These are phyloP conservation scores for Wickerhamiella infanticola DNA, from an alignment of 1,139 yeast genomes.

Conservation along the genomic window DNA sequence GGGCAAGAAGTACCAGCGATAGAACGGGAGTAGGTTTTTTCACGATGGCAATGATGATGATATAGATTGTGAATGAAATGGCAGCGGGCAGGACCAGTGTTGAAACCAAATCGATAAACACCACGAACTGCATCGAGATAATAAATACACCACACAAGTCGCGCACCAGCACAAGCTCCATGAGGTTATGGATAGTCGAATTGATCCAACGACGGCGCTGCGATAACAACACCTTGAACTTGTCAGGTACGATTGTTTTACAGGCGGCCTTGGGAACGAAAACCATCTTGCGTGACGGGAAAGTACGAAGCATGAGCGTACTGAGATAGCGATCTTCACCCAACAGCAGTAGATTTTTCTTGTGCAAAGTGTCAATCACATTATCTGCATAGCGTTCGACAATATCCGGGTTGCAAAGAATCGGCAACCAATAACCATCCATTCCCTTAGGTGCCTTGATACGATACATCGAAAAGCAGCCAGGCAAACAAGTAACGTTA, in stretches of 20 bases:
- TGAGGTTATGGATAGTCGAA: slow-evolving; percentile 86
- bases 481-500: slow-evolving; percentile 94
- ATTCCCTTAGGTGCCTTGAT: slow-evolving; percentile 84
- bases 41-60: slow-evolving; percentile 58
- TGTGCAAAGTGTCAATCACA: slow-evolving; percentile 73
- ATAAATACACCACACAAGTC: slow-evolving; percentile 96
- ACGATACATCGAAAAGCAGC: slow-evolving; percentile 92
- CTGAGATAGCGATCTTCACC: slow-evolving; percentile 91
- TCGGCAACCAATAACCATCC: slow-evolving; percentile 94
- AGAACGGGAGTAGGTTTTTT: slow-evolving; percentile 71
- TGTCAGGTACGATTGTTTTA: slow-evolving; percentile 82
- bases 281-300: slow-evolving; percentile 86
- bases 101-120: slow-evolving; percentile 74
- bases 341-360: slow-evolving; percentile 68
- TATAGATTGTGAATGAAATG: slow-evolving; percentile 71
- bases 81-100: slow-evolving; percentile 91
- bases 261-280: slow-evolving; percentile 93
- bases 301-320: slow-evolving; percentile 79
- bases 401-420: slow-evolving; percentile 87
- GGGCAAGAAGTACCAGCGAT: slow-evolving; percentile 62
- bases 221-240: slow-evolving; percentile 65
- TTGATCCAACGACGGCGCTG: slow-evolving; percentile 98
- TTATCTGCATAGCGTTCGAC: slow-evolving; percentile 91
- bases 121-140: slow-evolving; percentile 92
- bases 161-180: slow-evolving; percentile 76